A percentile compares a stretch with the other conserved stretches of the same genome.
Evolutionary conservation across 2,329 filamentous ascomycete species (phyloP).

Genomic region (Paecilomyces fulvus): DNA sequence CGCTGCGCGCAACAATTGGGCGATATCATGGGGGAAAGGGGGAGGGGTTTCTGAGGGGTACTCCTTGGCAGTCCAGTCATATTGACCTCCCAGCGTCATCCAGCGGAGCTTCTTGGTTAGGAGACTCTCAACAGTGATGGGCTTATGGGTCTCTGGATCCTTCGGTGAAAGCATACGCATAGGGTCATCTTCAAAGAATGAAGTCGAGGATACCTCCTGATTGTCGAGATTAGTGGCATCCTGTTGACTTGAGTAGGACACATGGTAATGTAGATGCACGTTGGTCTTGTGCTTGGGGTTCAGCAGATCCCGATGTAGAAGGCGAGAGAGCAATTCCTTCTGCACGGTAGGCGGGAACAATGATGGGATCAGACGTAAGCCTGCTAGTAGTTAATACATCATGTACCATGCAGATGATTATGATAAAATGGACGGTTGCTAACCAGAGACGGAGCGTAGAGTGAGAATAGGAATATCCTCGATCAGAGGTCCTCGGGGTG

Average conservation of each 20-base stretch:
- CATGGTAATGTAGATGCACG: slow-evolving; percentile 70
- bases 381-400: slow-evolving; percentile 39
- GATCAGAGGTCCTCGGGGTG: slow-evolving; percentile 9
- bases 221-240: neutral
- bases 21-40: slow-evolving; percentile 65
- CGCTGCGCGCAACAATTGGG: slow-evolving; percentile 55
- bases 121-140: slow-evolving; percentile 60
- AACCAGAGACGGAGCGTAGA: slow-evolving; percentile 28
- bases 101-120: slow-evolving; percentile 78
- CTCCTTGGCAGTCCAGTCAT: slow-evolving; percentile 83
- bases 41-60: slow-evolving; percentile 66
- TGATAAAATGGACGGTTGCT: slow-evolving; percentile 10
- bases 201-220: slow-evolving; percentile 9
- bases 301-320: slow-evolving; percentile 71
- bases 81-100: slow-evolving; percentile 91
- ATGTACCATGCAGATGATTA: neutral
- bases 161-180: slow-evolving; percentile 46
- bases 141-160: slow-evolving; percentile 64
- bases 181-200: slow-evolving; percentile 48
- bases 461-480: slow-evolving; percentile 28
- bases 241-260: slow-evolving; percentile 49
- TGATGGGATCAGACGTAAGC: slow-evolving; percentile 68
- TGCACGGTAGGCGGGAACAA: slow-evolving; percentile 66
- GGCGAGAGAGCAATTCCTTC: slow-evolving; percentile 57
- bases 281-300: slow-evolving; percentile 74